phyloP scores from a whole-genome alignment of 192 early-diverging fungal species.

The Linnemannia hyalina region DNA sequence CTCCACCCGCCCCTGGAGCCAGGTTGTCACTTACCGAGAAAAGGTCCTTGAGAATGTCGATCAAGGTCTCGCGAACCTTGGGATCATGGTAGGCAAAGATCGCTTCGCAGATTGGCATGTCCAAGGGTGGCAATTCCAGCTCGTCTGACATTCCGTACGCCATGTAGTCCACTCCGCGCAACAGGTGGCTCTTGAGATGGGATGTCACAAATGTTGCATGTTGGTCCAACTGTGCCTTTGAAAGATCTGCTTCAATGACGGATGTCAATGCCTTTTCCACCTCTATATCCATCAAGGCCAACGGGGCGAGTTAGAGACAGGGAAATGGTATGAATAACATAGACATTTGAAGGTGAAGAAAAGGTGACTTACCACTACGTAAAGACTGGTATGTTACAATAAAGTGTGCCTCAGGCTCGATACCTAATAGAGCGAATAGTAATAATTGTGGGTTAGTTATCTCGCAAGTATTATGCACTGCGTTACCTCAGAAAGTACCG shows the following conservation, averaged over 20 bases:
- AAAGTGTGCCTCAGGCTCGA: constrained; percentile 61
- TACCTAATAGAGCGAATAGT: neutral
- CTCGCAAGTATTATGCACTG: neutral
- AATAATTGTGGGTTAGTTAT: neutral
- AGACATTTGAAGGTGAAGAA: neutral
- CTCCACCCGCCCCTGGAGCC: neutral
- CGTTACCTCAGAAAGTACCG: neutral
- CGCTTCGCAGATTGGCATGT: constrained; percentile 60
- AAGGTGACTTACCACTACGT: constrained; percentile 56
- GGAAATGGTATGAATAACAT: neutral
- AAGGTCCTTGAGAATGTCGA: constrained; percentile 65
- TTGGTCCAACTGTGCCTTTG: constrained; percentile 61
- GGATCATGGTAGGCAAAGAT: constrained; percentile 64
- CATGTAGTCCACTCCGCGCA: constrained; percentile 67
- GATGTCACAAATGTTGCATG: constrained; percentile 60
- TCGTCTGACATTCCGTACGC: constrained; percentile 71
- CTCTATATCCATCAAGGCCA: constrained; percentile 43
- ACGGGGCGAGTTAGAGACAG: neutral
- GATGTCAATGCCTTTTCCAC: constrained; percentile 62
- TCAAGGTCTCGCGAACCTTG: constrained; percentile 63
- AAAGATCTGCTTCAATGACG: constrained; percentile 56
- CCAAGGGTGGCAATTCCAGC: constrained; percentile 67
- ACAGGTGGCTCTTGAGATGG: constrained; percentile 62
- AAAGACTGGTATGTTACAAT: constrained; percentile 63
- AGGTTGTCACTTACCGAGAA: constrained; percentile 58